phyloP scores from a whole-genome alignment of 2,329 filamentous ascomycete genomes.

The Fonsecaea pedrosoi region DNA sequence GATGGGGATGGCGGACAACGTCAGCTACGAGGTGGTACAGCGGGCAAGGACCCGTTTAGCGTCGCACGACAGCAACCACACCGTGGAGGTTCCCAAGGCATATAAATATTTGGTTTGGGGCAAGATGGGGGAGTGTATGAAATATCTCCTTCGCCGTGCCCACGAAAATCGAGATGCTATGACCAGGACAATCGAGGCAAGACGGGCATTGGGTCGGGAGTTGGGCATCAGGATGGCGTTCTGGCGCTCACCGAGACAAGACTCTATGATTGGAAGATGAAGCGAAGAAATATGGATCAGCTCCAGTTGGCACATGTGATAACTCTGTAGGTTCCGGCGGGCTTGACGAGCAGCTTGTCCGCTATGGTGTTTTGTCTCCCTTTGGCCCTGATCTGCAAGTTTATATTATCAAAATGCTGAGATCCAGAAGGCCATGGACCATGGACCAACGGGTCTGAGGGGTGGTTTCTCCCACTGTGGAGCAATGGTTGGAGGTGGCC shows the following conservation, averaged over 20 bases:
- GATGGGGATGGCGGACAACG: slow-evolving; percentile 67
- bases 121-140: slow-evolving; percentile 74
- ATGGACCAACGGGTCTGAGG: background rate
- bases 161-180: slow-evolving; percentile 69
- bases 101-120: slow-evolving; percentile 67
- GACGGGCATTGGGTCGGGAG: slow-evolving; percentile 59
- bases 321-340: slow-evolving; percentile 5
- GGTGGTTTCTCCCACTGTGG: background rate
- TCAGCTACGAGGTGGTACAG: slow-evolving; percentile 62
- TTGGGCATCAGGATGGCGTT: slow-evolving; percentile 49
- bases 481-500: slow-evolving; percentile 1
- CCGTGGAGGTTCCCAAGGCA: slow-evolving; percentile 53
- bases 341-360: slow-evolving; percentile 7
- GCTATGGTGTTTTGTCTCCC: background rate
- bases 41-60: slow-evolving; percentile 50
- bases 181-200: slow-evolving; percentile 59
- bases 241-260: slow-evolving; percentile 17
- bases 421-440: slow-evolving; percentile 7
- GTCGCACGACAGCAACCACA: slow-evolving; percentile 41
- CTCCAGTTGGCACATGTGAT: background rate
- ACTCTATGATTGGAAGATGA: slow-evolving; percentile 26
- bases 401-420: slow-evolving; percentile 7
- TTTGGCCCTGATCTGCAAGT: slow-evolving; percentile 14
- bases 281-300: background rate
- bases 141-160: slow-evolving; percentile 69